A percentile compares a stretch with the other conserved stretches of the same genome.
phyloP scores from a whole-genome alignment of 2,329 filamentous ascomycete species.

The Ophiostoma sp. region DNA sequence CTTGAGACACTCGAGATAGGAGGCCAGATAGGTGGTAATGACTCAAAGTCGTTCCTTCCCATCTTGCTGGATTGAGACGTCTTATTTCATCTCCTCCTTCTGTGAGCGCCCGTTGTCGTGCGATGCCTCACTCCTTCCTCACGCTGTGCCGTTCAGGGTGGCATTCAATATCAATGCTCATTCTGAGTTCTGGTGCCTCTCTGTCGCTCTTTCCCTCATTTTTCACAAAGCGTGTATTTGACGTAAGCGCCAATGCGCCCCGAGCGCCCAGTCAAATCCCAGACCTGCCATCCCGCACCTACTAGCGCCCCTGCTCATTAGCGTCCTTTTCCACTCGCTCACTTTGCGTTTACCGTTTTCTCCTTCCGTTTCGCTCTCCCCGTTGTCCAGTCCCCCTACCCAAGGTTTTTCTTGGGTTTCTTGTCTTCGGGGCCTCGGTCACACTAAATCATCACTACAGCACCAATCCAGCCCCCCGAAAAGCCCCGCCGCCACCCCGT shows the following conservation, averaged over 20 bases:
- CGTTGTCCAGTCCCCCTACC: background rate
- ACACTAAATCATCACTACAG: background rate
- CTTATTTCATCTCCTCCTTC: background rate
- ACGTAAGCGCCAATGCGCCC: conserved; percentile 22
- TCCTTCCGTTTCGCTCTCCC: conserved; percentile 1
- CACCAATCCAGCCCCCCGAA: background rate
- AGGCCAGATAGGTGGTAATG: background rate
- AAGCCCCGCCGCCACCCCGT: conserved; percentile 13
- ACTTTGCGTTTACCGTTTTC: background rate
- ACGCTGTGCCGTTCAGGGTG: conserved; percentile 1
- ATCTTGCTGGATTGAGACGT: background rate
- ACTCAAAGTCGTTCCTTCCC: background rate
- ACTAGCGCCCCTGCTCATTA: background rate
- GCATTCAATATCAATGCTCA: background rate
- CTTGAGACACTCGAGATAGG: background rate
- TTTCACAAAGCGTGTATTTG: conserved; percentile 8
- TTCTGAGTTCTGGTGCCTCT: background rate
- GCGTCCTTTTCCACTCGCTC: background rate
- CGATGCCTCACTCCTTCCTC: background rate
- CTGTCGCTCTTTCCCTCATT: background rate
- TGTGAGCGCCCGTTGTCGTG: background rate
- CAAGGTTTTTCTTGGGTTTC: background rate
- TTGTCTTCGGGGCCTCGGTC: background rate
- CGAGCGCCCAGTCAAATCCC: conserved; percentile 9
- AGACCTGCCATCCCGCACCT: conserved; percentile 16